phyloP scores from a whole-genome alignment of 495 filamentous ascomycete species.

The Cercophora samala region DNA sequence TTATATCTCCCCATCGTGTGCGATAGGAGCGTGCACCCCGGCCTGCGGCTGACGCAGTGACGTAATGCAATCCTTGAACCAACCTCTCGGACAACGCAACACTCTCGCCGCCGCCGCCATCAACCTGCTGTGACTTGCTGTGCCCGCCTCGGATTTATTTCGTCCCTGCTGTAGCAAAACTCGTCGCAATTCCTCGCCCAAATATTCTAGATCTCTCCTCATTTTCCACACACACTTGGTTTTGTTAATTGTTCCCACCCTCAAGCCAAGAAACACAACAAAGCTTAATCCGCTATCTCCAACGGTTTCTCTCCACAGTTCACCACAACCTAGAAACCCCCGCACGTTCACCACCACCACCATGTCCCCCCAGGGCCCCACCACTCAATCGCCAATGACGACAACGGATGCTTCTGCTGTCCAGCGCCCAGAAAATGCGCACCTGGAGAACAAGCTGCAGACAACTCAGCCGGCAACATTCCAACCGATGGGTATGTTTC shows the following conservation, averaged over 20 bases:
- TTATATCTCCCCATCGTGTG: background rate
- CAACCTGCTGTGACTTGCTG: background rate
- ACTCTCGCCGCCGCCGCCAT: background rate
- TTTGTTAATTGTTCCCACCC: background rate
- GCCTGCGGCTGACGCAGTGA: background rate
- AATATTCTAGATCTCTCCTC: background rate
- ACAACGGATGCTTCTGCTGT: background rate
- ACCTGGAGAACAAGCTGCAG: background rate
- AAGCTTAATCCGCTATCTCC: background rate
- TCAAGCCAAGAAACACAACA: background rate
- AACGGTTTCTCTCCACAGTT: background rate
- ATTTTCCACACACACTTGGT: background rate
- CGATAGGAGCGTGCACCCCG: background rate
- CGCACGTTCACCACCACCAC: background rate
- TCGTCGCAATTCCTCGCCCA: background rate
- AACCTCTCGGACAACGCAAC: background rate
- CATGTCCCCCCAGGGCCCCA: background rate
- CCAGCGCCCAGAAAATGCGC: constrained; percentile 1
- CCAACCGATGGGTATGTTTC: constrained; percentile 3
- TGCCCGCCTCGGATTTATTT: background rate
- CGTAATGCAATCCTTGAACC: background rate
- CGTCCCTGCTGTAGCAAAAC: background rate
- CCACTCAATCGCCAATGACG: background rate
- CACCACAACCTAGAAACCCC: background rate
- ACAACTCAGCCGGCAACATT: background rate